These are phyloP conservation scores for Calendula officinalis DNA, from an alignment of 129 eudicot genomes.

Conservation along the genomic window DNA sequence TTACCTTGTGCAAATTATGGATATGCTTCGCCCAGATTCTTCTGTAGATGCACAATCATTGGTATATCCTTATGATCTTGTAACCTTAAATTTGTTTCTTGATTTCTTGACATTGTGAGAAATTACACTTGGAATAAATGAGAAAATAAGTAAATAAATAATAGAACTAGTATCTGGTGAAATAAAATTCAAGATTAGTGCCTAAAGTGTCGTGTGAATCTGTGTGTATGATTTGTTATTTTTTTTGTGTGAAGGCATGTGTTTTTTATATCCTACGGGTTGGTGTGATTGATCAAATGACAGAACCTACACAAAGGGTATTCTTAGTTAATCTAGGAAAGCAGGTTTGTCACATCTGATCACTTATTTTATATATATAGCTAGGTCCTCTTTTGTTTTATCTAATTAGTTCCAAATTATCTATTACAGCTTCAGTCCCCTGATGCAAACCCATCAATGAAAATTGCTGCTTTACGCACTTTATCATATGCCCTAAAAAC, in stretches of 20 bases:
- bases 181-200: too few species aligned
- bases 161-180: not conserved
- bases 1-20: slow-evolving; percentile 62
- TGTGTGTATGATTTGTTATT: slow-evolving; percentile 25
- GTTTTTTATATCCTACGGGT: slow-evolving; percentile 92
- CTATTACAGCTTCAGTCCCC: slow-evolving; percentile 76
- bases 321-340: slow-evolving; percentile 73
- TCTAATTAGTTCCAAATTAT: slow-evolving; percentile 15
- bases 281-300: slow-evolving; percentile 95
- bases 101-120: slow-evolving; percentile 17
- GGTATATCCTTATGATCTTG: slow-evolving; percentile 48
- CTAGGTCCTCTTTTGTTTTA: slow-evolving; percentile 4
- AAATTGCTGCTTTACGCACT: slow-evolving; percentile 84
- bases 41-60: slow-evolving; percentile 80
- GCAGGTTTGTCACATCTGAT: slow-evolving; percentile 53
- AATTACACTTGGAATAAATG: not conserved
- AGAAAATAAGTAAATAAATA: not conserved
- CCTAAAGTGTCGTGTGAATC: too few species aligned
- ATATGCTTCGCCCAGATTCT: slow-evolving; percentile 76
- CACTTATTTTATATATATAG: not conserved
- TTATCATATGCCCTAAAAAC: slow-evolving; percentile 78
- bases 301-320: slow-evolving; percentile 94
- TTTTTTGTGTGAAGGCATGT: slow-evolving; percentile 87
- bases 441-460: slow-evolving; percentile 72
- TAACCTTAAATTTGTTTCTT: not conserved